Percentiles rank a stretch among this genome's conserved stretches.
These are phyloP conservation scores for Thecamonas trahens DNA, from an alignment of 78 protist species.

Conservation along the genomic window DNA sequence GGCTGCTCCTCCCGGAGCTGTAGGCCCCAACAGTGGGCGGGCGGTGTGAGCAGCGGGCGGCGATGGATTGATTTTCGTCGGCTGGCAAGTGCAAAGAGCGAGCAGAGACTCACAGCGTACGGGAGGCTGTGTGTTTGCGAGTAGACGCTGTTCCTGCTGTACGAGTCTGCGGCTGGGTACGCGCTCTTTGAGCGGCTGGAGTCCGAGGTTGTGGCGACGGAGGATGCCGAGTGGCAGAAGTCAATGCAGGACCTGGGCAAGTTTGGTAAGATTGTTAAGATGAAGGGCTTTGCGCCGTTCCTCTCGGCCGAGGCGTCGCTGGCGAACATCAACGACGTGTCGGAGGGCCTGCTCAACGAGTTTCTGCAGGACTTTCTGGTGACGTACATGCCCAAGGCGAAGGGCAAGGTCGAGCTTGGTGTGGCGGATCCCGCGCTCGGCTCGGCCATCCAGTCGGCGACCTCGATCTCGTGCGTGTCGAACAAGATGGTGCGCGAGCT, in stretches of 20 bases:
- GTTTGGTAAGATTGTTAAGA: conserved; percentile 52
- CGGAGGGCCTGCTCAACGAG: conserved; percentile 67
- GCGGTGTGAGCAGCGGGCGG: no score
- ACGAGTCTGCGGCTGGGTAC: conserved; percentile 84
- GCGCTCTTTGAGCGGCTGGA: conserved; percentile 62
- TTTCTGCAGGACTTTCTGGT: conserved; percentile 49
- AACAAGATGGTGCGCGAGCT: conserved; percentile 74
- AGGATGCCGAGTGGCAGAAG: conserved; percentile 29
- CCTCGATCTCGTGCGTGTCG: conserved; percentile 22
- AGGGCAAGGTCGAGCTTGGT: conserved; percentile 43
- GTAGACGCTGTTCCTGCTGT: conserved; percentile 48
- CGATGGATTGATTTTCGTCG: no score
- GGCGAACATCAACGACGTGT: conserved; percentile 66
- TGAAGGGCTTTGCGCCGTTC: conserved; percentile 78
- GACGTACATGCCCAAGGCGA: conserved; percentile 44
- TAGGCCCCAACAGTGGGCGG: no score
- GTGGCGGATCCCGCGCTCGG: conserved; percentile 77
- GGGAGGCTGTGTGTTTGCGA: no score
- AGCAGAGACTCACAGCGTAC: no score
- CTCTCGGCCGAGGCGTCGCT: conserved; percentile 80
- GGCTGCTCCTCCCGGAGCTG: no score
- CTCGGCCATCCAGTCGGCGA: conserved; percentile 64
- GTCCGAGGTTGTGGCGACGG: conserved; percentile 67
- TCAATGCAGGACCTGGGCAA: conserved; percentile 44
- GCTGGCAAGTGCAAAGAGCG: no score